Percentiles rank a stretch among this genome's conserved stretches.
phyloP scores from a whole-genome alignment of 2,329 filamentous ascomycete species.

The Venturia aucupariae region DNA sequence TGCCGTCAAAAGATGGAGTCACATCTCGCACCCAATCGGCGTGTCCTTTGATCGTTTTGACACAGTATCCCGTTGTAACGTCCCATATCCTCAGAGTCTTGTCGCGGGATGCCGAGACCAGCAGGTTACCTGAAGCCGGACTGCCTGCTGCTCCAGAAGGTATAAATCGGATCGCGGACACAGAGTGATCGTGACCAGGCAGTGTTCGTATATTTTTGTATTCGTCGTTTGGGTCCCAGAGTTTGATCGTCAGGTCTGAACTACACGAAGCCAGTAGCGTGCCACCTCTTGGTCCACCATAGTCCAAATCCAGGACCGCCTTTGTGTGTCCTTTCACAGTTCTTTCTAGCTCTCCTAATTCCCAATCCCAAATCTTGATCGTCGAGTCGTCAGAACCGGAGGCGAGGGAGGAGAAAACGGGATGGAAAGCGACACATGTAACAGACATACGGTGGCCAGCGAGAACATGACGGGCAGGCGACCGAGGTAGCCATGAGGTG shows the following conservation, averaged over 20 bases:
- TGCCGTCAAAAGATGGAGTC: conserved; percentile 70
- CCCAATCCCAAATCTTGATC: conserved; percentile 98
- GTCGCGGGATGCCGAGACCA: conserved; percentile 80
- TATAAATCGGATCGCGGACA: conserved; percentile 81
- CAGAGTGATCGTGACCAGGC: conserved; percentile 84
- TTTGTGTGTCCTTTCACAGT: conserved; percentile 91
- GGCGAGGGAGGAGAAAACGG: conserved; percentile 80
- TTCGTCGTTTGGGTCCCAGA: conserved; percentile 86
- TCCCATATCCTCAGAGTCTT: conserved; percentile 85
- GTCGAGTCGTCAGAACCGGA: conserved; percentile 87
- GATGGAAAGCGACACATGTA: conserved; percentile 86
- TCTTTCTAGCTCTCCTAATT: conserved; percentile 78
- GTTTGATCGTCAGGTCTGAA: conserved; percentile 83
- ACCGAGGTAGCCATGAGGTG: conserved; percentile 73
- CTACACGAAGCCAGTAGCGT: conserved; percentile 76
- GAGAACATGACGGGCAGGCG: conserved; percentile 70
- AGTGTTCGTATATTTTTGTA: conserved; percentile 94
- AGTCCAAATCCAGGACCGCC: conserved; percentile 80
- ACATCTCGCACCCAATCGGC: conserved; percentile 88
- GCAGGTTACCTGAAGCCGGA: conserved; percentile 70
- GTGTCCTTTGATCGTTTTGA: conserved; percentile 82
- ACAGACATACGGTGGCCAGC: conserved; percentile 75
- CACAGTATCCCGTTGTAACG: conserved; percentile 82
- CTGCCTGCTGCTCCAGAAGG: conserved; percentile 71
- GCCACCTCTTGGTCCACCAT: conserved; percentile 72